These are phyloP conservation scores for Pseudogymnoascus verrucosus DNA, from an alignment of 2,329 filamentous ascomycete genomes.

Conservation along the genomic window DNA sequence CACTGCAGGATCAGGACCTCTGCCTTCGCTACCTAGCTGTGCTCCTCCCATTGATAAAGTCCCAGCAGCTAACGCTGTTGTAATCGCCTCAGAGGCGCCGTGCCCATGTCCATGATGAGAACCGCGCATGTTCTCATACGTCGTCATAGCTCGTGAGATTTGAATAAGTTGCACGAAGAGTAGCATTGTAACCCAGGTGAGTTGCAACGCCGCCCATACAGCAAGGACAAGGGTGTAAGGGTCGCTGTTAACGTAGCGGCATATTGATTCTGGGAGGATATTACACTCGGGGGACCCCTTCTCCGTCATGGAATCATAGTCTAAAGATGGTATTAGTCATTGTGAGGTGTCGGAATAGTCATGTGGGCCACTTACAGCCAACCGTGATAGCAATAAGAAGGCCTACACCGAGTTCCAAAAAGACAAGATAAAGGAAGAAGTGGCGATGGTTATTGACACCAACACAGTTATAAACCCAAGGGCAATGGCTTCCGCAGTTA, in stretches of 20 bases:
- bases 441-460: constrained; percentile 94
- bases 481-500: constrained; percentile 64
- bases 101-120: constrained; percentile 52
- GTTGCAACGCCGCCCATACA: constrained; percentile 73
- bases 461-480: constrained; percentile 96
- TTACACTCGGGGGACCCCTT: constrained; percentile 55
- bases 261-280: constrained; percentile 66
- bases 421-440: constrained; percentile 84
- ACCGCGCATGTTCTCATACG: constrained; percentile 92
- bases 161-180: constrained; percentile 90
- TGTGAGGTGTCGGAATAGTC: constrained; percentile 21
- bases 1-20: constrained; percentile 51
- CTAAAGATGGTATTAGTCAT: constrained; percentile 30
- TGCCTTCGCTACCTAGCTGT: constrained; percentile 59
- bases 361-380: constrained; percentile 49
- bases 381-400: constrained; percentile 65
- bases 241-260: constrained; percentile 70
- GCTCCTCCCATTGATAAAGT: constrained; percentile 57
- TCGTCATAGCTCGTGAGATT: constrained; percentile 86
- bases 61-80: constrained; percentile 68
- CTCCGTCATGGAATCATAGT: constrained; percentile 53
- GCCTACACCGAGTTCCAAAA: constrained; percentile 66
- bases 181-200: constrained; percentile 96
- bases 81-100: constrained; percentile 50
- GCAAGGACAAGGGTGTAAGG: constrained; percentile 74